Base-by-base conservation (phyloP, 2,329 filamentous ascomycete genomes). In the Chaetothyriales sp. region DNA sequence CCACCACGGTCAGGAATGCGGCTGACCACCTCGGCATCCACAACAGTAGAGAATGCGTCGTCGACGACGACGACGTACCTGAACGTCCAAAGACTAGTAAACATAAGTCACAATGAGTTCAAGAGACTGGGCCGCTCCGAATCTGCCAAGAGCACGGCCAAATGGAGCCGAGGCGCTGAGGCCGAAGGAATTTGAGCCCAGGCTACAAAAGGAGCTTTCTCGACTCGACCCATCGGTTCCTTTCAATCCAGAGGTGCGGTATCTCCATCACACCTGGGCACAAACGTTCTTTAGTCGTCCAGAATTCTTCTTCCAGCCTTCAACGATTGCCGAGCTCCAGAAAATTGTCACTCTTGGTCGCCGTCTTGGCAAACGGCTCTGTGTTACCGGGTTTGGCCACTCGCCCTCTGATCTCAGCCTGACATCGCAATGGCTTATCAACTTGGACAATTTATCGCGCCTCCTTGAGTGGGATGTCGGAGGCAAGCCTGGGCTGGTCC, bases 231-330 rank as follows among this genome's bases (percentile, higher is more conserved):
- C 78, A 59, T 68, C 72, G 53, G 69, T 92, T 43, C 81, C 88
- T 44, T 95, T 97, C 71, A 85, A 83, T 66, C 86, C 86, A 5
- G 76, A 76, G 53, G 73, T 77, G 54, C 73, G 78, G 50, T 82
- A 97, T 67, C 70, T 82, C 47, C 92, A 97, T 72, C 83, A 83
- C 62, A 98, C 92, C 18, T 98, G 92, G 92, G 92, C 92, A 43
- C 83, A 83, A 64, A 97, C 92, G 48, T 95, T 94, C 71, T 83
- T 85, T 63, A 92, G 85, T 48, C 79, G 82, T 18, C 92, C 92
- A 2, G 89, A 95, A 73, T 81, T 97, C 53, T 95, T 90, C 70
- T 81, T 97, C 61, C 86, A 86, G 62, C 92, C 92, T 2, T 77
- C 85, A 62, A 83, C 82, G 1, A 73, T 92, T 49, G 72, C 74